phyloP scores from a whole-genome alignment of 2,329 filamentous ascomycete species.

The Aspergillus aculeatus region DNA sequence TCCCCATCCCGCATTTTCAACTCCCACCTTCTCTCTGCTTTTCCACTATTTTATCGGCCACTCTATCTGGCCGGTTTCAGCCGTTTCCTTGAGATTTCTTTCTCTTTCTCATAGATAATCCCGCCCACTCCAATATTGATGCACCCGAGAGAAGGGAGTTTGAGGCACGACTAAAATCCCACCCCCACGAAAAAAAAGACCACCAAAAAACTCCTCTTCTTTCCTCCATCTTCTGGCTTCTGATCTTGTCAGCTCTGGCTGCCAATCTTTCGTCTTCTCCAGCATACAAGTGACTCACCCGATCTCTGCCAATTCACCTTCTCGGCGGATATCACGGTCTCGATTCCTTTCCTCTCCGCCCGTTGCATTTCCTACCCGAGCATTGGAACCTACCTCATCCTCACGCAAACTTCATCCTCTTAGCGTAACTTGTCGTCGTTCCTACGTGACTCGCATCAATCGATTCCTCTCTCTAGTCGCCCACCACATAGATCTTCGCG shows the following conservation, averaged over 20 bases:
- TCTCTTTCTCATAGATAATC: slow-evolving; percentile 11
- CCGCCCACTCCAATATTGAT: slow-evolving; percentile 7
- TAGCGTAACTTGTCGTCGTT: slow-evolving; percentile 14
- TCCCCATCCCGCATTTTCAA: slow-evolving; percentile 11
- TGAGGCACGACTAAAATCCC: slow-evolving; percentile 11
- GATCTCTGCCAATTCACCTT: slow-evolving; percentile 16
- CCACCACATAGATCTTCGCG: slow-evolving; percentile 4
- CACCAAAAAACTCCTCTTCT: not conserved
- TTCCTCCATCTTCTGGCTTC: slow-evolving; percentile 7
- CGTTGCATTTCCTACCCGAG: slow-evolving; percentile 8
- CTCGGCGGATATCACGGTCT: slow-evolving; percentile 23
- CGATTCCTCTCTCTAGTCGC: slow-evolving; percentile 4
- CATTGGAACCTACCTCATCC: slow-evolving; percentile 15
- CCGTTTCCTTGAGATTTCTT: slow-evolving; percentile 16
- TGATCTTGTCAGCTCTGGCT: slow-evolving; percentile 20
- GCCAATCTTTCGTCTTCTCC: slow-evolving; percentile 26
- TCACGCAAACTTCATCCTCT: slow-evolving; percentile 12
- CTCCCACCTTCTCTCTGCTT: slow-evolving; percentile 13
- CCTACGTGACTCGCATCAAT: slow-evolving; percentile 9
- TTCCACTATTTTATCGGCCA: slow-evolving; percentile 13
- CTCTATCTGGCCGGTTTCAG: slow-evolving; percentile 12
- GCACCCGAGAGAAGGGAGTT: slow-evolving; percentile 11
- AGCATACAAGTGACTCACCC: slow-evolving; percentile 19
- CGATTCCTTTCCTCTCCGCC: slow-evolving; percentile 13
- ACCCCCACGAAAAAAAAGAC: slow-evolving; percentile 1